A percentile compares a stretch with the other conserved stretches of the same genome.
These are phyloP conservation scores for Macrolepiota fuliginosa DNA, from an alignment of 768 basidiomycete genomes.

Conservation along the genomic window DNA sequence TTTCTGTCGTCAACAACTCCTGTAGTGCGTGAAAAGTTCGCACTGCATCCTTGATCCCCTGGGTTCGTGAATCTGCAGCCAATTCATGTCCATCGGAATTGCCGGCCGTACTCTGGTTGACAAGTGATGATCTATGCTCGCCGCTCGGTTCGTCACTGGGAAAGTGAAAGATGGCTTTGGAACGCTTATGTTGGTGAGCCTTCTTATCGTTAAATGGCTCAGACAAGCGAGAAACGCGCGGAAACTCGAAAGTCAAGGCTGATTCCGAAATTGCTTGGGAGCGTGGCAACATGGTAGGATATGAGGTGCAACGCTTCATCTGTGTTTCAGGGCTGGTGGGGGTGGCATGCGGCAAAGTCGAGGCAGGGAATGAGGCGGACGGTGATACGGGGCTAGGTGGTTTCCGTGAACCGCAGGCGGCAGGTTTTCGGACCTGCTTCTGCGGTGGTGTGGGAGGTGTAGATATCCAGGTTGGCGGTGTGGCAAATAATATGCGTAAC, in stretches of 20 bases:
- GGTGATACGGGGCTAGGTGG: slow-evolving; percentile 32
- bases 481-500: slow-evolving; percentile 19
- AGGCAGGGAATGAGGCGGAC: slow-evolving; percentile 47
- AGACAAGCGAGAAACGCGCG: background rate
- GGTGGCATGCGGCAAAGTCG: slow-evolving; percentile 30
- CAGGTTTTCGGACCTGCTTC: slow-evolving; percentile 33
- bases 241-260: slow-evolving; percentile 10
- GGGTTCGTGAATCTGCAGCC: slow-evolving; percentile 25
- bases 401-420: slow-evolving; percentile 30
- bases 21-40: slow-evolving; percentile 72
- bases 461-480: slow-evolving; percentile 53
- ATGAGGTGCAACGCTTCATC: slow-evolving; percentile 39
- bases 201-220: background rate
- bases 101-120: slow-evolving; percentile 21
- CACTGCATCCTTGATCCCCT: slow-evolving; percentile 42
- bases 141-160: slow-evolving; percentile 25
- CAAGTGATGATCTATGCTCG: slow-evolving; percentile 18
- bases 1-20: slow-evolving; percentile 85
- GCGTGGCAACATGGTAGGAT: slow-evolving; percentile 33
- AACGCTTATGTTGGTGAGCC: background rate
- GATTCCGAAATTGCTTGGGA: slow-evolving; percentile 17
- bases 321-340: slow-evolving; percentile 17
- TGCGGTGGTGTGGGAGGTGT: slow-evolving; percentile 58
- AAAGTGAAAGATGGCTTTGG: slow-evolving; percentile 33
- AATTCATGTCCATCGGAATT: slow-evolving; percentile 26